Conservation (phyloP, 208 protist genomes). For the Vickermania ingenoplastis region DNA sequence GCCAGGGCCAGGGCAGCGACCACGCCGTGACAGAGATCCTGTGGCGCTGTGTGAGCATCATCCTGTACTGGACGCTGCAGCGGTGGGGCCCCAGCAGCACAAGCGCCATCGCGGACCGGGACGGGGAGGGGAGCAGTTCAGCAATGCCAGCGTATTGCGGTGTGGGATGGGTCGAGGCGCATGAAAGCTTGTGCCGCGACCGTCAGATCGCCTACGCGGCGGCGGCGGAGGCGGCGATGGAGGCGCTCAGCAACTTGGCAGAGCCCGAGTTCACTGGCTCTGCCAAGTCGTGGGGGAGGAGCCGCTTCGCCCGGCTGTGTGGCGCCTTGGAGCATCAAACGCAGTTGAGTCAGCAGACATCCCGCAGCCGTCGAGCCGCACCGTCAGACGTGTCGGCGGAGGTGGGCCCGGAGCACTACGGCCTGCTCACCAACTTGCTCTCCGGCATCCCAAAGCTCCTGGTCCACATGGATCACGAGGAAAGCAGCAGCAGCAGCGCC, state of each 20-base stretch:
- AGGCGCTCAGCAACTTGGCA: not conserved
- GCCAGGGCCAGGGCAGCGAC: not conserved
- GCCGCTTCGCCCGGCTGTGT: not conserved
- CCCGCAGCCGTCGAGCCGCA: not conserved
- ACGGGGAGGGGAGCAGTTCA: not conserved
- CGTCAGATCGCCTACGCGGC: not conserved
- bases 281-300: too few species aligned
- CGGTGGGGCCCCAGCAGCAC: not conserved
- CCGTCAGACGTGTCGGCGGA: slow-evolving; percentile 1
- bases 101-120: not conserved
- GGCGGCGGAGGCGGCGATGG: not conserved
- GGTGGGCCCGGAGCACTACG: slow-evolving; percentile 52
- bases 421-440: slow-evolving; percentile 47
- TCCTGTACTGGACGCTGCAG: not conserved
- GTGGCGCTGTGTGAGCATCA: not conserved
- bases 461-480: not conserved
- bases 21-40: not conserved
- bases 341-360: not conserved
- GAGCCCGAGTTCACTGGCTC: not conserved
- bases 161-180: not conserved
- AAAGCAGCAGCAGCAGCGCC: not conserved
- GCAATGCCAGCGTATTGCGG: not conserved
- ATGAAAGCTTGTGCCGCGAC: not conserved
- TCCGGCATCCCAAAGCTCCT: slow-evolving; percentile 64
- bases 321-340: not conserved